Conservation (phyloP, 148 eudicot species). For the Pouteria glomerata region DNA sequence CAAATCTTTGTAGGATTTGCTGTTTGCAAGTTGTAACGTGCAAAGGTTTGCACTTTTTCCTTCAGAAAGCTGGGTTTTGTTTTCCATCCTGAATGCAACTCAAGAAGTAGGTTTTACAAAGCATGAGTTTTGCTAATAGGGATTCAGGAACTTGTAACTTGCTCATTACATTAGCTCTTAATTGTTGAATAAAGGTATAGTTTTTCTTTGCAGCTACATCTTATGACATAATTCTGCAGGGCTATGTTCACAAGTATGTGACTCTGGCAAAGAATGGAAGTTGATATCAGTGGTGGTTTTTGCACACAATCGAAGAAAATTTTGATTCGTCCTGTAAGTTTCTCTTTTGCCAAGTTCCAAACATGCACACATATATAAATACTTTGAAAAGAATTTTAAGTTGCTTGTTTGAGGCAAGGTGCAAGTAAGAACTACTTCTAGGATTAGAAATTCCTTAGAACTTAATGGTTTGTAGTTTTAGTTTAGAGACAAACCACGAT, state of each 20-base stretch:
- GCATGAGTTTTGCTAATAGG: not conserved
- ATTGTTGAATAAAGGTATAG: too few species aligned
- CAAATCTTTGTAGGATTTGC: not conserved
- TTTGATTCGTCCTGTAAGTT: slow-evolving; percentile 11
- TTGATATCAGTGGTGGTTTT: slow-evolving; percentile 15
- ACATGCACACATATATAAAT: not conserved
- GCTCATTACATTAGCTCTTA: not conserved
- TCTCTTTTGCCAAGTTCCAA: too few species aligned
- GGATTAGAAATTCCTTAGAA: not conserved
- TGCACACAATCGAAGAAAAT: not conserved
- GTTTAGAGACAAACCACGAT: not conserved
- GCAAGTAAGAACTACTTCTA: not conserved
- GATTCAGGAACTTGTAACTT: not conserved
- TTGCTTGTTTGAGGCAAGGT: not conserved
- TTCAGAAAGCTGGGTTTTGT: too few species aligned
- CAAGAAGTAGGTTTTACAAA: not conserved
- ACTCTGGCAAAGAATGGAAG: too few species aligned
- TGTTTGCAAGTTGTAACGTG: not conserved
- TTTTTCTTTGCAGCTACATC: not conserved
- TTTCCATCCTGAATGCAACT: too few species aligned
- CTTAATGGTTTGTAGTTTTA: not conserved
- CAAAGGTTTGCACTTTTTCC: not conserved
- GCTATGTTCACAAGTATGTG: slow-evolving; percentile 89
- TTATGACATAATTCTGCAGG: slow-evolving; percentile 49
- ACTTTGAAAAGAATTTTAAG: not conserved